Percentiles rank a stretch among this genome's conserved stretches.
Evolutionary conservation across 2,329 filamentous ascomycete genomes (phyloP).

Genomic region (Penicillium sp.): DNA sequence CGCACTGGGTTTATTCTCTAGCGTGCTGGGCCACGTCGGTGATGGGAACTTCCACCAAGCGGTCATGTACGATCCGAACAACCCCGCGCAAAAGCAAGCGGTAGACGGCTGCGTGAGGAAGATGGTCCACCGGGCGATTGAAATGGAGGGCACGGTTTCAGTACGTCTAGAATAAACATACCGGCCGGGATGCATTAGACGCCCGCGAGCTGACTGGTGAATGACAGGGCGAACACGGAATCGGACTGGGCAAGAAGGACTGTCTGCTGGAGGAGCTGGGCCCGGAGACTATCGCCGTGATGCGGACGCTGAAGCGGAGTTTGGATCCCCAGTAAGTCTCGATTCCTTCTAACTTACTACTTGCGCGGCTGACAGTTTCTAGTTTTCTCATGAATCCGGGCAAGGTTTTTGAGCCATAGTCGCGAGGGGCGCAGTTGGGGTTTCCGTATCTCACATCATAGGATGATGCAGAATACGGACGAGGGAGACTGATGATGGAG

Average conservation of each 20-base stretch:
- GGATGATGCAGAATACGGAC: too few species aligned
- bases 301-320: conserved; percentile 79
- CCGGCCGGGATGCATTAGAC: not conserved
- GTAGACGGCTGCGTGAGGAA: conserved; percentile 70
- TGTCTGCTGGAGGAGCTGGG: conserved; percentile 82
- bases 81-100: conserved; percentile 65
- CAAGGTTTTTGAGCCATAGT: conserved; percentile 74
- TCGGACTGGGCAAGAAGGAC: conserved; percentile 85
- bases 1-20: conserved; percentile 82
- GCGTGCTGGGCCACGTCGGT: conserved; percentile 85
- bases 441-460: too few species aligned
- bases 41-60: conserved; percentile 95
- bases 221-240: conserved; percentile 73
- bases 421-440: too few species aligned
- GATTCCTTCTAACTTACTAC: not conserved
- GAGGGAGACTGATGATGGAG: too few species aligned
- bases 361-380: not conserved
- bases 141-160: conserved; percentile 93
- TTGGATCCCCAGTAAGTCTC: conserved; percentile 67
- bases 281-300: conserved; percentile 78
- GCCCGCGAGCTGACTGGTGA: conserved; percentile 9
- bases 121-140: conserved; percentile 85
- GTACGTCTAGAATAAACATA: conserved; percentile 32
- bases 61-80: conserved; percentile 79
- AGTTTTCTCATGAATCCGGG: conserved; percentile 87